phyloP scores from a whole-genome alignment of 768 basidiomycete species.

The Podaxis mareebaensis region DNA sequence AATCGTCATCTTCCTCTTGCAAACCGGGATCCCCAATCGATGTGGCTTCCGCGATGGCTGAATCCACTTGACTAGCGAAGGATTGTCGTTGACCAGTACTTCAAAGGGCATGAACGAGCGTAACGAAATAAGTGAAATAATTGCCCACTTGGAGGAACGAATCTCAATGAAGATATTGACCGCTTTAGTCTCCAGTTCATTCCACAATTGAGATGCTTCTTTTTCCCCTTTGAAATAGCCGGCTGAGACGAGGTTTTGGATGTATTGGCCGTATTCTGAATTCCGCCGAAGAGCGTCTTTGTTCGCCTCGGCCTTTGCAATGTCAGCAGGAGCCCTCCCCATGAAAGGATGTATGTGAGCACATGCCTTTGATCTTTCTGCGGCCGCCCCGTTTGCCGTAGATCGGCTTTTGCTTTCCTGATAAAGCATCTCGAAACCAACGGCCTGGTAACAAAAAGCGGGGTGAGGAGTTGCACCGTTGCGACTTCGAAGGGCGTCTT shows the following conservation, averaged over 20 bases:
- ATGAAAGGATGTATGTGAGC: background rate
- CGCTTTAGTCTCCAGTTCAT: slow-evolving; percentile 69
- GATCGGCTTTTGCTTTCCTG: slow-evolving; percentile 73
- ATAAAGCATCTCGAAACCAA: slow-evolving; percentile 97
- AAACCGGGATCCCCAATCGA: slow-evolving; percentile 25
- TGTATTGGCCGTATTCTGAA: slow-evolving; percentile 68
- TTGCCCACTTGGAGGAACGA: slow-evolving; percentile 64
- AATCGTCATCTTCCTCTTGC: slow-evolving; percentile 67
- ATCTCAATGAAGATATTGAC: slow-evolving; percentile 62
- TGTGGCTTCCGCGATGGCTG: slow-evolving; percentile 51
- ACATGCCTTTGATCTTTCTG: slow-evolving; percentile 54
- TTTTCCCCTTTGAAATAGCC: slow-evolving; percentile 81
- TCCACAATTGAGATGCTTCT: slow-evolving; percentile 80
- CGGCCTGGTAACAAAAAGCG: slow-evolving; percentile 54
- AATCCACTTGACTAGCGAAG: slow-evolving; percentile 73
- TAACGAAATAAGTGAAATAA: background rate
- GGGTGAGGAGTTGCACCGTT: background rate
- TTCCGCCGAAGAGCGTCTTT: slow-evolving; percentile 70
- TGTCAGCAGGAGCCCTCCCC: background rate
- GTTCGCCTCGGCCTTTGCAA: slow-evolving; percentile 55
- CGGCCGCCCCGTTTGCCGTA: slow-evolving; percentile 33
- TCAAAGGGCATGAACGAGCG: slow-evolving; percentile 2
- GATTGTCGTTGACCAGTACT: slow-evolving; percentile 68
- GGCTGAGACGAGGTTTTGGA: slow-evolving; percentile 59
- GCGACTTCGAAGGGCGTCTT: slow-evolving; percentile 21